A percentile compares a stretch with the other conserved stretches of the same genome.
Conservation (phyloP, 176 grass and related monocot species). For the Eremochloa ophiuroides region DNA sequence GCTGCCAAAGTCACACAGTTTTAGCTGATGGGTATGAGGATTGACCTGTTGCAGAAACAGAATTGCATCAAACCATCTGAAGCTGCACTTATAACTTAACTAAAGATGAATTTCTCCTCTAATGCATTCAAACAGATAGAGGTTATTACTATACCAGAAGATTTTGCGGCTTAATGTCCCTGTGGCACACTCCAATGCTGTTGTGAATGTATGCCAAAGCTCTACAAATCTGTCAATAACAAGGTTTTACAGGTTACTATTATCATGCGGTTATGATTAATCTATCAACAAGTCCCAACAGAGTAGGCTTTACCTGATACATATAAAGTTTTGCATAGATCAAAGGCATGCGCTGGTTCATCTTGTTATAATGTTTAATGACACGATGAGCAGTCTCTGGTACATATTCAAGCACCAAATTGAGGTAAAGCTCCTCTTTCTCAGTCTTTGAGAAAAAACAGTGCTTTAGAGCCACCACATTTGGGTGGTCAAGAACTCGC, state of each 20-base stretch:
- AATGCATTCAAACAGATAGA: constrained; percentile 1
- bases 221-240: constrained; percentile 75
- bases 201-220: constrained; percentile 79
- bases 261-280: background rate
- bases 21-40: constrained; percentile 94
- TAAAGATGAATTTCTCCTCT: background rate
- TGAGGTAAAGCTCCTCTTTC: constrained; percentile 90
- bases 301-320: constrained; percentile 69
- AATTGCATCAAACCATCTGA: constrained; percentile 22
- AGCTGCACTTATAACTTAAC: background rate
- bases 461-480: constrained; percentile 75
- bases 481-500: constrained; percentile 87
- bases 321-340: constrained; percentile 87
- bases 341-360: constrained; percentile 82
- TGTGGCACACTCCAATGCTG: constrained; percentile 84
- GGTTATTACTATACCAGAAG: constrained; percentile 50
- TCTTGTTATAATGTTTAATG: constrained; percentile 80
- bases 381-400: constrained; percentile 89
- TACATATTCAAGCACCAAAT: constrained; percentile 93
- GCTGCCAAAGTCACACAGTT: constrained; percentile 91
- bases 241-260: background rate
- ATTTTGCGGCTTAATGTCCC: constrained; percentile 98
- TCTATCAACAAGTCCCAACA: background rate
- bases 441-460: constrained; percentile 94
- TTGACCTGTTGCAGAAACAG: constrained; percentile 62